These are phyloP conservation scores for Pyricularia grisea DNA, from an alignment of 2,329 filamentous ascomycete species.

Conservation along the genomic window DNA sequence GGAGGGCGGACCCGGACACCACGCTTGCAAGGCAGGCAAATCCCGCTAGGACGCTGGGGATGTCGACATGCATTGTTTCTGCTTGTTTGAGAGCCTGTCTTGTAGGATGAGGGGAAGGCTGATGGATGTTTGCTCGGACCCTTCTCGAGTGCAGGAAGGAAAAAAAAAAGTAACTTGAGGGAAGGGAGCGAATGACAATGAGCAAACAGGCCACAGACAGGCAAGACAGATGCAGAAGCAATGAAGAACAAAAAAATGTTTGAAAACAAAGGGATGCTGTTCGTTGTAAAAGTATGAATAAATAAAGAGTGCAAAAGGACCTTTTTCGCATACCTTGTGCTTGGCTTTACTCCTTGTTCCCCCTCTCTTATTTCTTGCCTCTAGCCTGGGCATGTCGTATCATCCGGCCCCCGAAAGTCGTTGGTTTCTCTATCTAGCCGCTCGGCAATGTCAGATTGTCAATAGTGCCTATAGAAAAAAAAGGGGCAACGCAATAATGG, in stretches of 20 bases:
- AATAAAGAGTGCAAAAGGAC: background rate
- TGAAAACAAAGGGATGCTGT: background rate
- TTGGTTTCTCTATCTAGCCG: background rate
- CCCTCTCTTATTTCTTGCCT: background rate
- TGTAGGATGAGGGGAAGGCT: no score
- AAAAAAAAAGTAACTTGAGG: background rate
- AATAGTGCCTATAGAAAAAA: background rate
- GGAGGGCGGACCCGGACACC: background rate
- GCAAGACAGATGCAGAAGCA: background rate
- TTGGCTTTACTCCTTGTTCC: background rate
- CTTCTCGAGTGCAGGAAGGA: background rate
- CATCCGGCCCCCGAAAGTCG: background rate
- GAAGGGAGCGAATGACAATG: background rate
- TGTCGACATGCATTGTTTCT: background rate
- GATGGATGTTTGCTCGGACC: background rate
- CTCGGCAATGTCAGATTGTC: background rate
- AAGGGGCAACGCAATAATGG: background rate
- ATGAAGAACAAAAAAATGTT: background rate
- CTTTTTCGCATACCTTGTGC: background rate
- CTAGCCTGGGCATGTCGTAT: background rate
- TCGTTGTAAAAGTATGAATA: background rate
- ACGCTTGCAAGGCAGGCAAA: background rate
- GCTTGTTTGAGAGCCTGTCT: no score
- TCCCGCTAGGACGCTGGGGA: background rate
- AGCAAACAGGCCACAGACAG: background rate